Conservation (phyloP, 768 basidiomycete species). For the Coprinopsis cinerea region DNA sequence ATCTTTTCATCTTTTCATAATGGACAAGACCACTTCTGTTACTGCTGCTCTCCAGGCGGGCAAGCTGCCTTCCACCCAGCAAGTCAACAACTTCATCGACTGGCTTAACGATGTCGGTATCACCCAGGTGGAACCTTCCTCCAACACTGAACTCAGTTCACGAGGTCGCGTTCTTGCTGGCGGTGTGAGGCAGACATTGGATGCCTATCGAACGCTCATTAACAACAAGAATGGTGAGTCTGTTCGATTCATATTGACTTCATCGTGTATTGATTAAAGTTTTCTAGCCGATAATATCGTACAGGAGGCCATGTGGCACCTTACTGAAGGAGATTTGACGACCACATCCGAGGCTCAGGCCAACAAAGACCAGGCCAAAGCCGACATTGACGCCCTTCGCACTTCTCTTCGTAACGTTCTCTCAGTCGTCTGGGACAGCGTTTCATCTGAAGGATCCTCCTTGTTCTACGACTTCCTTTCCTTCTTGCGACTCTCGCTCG, state of each 20-base stretch:
- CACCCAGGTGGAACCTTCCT: slow-evolving; percentile 35
- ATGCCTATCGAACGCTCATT: slow-evolving; percentile 50
- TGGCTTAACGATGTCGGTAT: slow-evolving; percentile 47
- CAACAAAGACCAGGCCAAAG: slow-evolving; percentile 38
- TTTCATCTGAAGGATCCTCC: slow-evolving; percentile 47
- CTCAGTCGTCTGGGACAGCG: slow-evolving; percentile 45
- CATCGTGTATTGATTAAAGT: background rate
- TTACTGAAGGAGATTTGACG: slow-evolving; percentile 48
- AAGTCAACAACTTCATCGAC: slow-evolving; percentile 48
- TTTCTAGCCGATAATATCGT: slow-evolving; percentile 53
- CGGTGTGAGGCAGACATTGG: slow-evolving; percentile 46
- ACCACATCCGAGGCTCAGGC: slow-evolving; percentile 28
- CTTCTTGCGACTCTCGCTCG: slow-evolving; percentile 56
- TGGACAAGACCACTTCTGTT: slow-evolving; percentile 60
- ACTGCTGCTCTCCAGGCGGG: slow-evolving; percentile 66
- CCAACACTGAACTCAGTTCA: slow-evolving; percentile 41
- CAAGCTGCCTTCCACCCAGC: slow-evolving; percentile 61
- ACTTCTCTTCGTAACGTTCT: slow-evolving; percentile 45
- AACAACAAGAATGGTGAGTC: slow-evolving; percentile 51
- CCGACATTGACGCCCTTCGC: slow-evolving; percentile 47
- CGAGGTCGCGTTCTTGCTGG: slow-evolving; percentile 49
- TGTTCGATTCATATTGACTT: background rate
- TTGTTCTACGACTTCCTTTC: slow-evolving; percentile 61
- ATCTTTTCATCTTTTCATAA: too few species aligned
- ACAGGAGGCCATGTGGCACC: slow-evolving; percentile 62